phyloP scores from a whole-genome alignment of 768 basidiomycete genomes.

The Podaxis sp. region DNA sequence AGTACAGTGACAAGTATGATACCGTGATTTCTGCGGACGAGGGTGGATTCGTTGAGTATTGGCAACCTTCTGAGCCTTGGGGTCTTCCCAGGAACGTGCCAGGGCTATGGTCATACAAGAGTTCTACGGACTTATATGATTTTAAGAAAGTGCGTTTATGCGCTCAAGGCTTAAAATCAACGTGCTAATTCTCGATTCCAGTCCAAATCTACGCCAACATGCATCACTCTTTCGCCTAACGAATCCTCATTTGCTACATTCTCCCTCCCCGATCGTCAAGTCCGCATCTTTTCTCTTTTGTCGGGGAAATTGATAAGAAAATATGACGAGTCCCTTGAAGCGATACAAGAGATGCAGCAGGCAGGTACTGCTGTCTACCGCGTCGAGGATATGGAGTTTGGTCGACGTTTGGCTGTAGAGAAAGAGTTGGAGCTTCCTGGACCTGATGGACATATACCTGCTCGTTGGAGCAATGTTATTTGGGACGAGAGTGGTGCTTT shows the following conservation, averaged over 20 bases:
- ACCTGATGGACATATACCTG: constrained; percentile 66
- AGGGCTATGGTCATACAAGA: constrained; percentile 88
- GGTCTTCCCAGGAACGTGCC: constrained; percentile 72
- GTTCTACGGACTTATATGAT: constrained; percentile 90
- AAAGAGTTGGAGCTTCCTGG: constrained; percentile 84
- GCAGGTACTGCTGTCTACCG: constrained; percentile 89
- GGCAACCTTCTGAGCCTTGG: constrained; percentile 90
- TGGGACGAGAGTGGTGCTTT: constrained; percentile 99
- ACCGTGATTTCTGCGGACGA: constrained; percentile 94
- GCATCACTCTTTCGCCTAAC: constrained; percentile 87
- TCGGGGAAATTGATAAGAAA: constrained; percentile 85
- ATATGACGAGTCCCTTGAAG: constrained; percentile 91
- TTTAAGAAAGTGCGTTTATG: constrained; percentile 81
- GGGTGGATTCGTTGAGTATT: constrained; percentile 93
- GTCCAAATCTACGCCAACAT: constrained; percentile 90
- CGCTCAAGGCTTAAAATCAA: neutral
- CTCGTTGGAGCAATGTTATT: constrained; percentile 82
- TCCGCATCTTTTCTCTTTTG: constrained; percentile 90
- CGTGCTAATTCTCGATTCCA: constrained; percentile 23
- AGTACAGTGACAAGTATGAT: constrained; percentile 92
- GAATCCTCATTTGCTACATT: constrained; percentile 89
- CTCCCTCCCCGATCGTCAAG: constrained; percentile 89
- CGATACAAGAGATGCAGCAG: constrained; percentile 98
- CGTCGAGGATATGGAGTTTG: constrained; percentile 99
- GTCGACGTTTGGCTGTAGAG: constrained; percentile 90